Evolutionary conservation across 2,329 filamentous ascomycete species (phyloP).

Genomic region (Aphanoascus verrucosus): DNA sequence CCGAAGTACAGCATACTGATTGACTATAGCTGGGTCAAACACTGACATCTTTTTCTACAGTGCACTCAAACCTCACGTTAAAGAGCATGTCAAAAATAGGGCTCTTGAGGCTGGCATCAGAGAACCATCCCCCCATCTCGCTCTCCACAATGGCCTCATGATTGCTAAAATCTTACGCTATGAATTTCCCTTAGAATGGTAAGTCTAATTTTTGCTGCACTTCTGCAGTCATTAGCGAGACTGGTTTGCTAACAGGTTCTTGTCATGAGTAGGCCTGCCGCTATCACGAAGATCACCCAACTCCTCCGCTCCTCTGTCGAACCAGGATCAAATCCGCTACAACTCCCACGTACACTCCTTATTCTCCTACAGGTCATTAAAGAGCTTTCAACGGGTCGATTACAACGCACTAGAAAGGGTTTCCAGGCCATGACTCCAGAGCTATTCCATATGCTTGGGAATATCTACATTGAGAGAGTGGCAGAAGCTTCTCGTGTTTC

Average conservation of each 20-base stretch:
- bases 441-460: slow-evolving; percentile 66
- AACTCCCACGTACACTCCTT: slow-evolving; percentile 61
- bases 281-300: slow-evolving; percentile 46
- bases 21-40: neutral
- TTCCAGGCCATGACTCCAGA: slow-evolving; percentile 72
- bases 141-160: slow-evolving; percentile 78
- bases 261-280: slow-evolving; percentile 34
- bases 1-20: slow-evolving; percentile 42
- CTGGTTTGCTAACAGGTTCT: slow-evolving; percentile 4
- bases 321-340: slow-evolving; percentile 48
- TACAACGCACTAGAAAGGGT: slow-evolving; percentile 63
- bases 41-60: slow-evolving; percentile 24
- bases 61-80: slow-evolving; percentile 58
- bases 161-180: slow-evolving; percentile 78
- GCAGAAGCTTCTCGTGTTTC: slow-evolving; percentile 56
- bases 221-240: neutral
- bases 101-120: slow-evolving; percentile 66
- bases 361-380: slow-evolving; percentile 81
- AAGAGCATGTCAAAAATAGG: slow-evolving; percentile 60
- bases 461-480: slow-evolving; percentile 67
- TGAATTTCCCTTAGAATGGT: slow-evolving; percentile 84
- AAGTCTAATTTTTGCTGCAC: slow-evolving; percentile 10
- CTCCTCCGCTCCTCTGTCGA: slow-evolving; percentile 50
- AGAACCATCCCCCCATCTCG: slow-evolving; percentile 64
- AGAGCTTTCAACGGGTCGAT: slow-evolving; percentile 69